Base-by-base conservation (phyloP, 805 yeast genomes). In the Lipomyces anomalus region DNA sequence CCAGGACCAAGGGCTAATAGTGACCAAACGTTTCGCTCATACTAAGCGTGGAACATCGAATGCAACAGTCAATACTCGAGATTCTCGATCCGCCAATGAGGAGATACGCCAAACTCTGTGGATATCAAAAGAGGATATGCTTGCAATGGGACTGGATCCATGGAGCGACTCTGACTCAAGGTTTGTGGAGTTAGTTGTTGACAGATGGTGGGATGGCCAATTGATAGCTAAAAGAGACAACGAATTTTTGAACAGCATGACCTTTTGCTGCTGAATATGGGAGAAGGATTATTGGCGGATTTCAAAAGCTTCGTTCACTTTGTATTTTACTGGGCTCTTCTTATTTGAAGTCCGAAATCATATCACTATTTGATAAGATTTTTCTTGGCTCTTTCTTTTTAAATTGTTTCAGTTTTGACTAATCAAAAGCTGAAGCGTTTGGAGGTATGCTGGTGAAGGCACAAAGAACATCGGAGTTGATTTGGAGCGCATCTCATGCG, bases 111-210 rank as follows among this genome's bases (percentile, higher is more conserved):
- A 50, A 16, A 48, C 46, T 11, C 26, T 50, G 34, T 50, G 54
- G 54, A 35, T 50, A 6, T 50, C 54, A 28, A 65, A 65, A 9
- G 65, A 70, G 18, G 82, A 78, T 57, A 54, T 78, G 35, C 60
- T 66, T 21, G 79, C 75, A 47, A 74, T 78, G 79, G 82, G 83
- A 1, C 61, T 78, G 35, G 82, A 78, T 57, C 80, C 82, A 3
- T 68, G 73, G 50, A 69, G 76, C 20, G 22, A 55, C 1, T 59
- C 63, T 4, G 83, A 78, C 57, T 57, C 70, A 13, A 65, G 64
- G 22, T 77, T 78, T 56, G 57, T 76, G 11, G 50, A 62, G 26
- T 64, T 67, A 7, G 60, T 78, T 35, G 67, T 73, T 1, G 57
- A 62, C 6, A 52, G 66, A 2, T 77, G 80, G 78, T 77, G 75